Conservation (phyloP, 257 asterid species). For the Plectranthus barbatus region DNA sequence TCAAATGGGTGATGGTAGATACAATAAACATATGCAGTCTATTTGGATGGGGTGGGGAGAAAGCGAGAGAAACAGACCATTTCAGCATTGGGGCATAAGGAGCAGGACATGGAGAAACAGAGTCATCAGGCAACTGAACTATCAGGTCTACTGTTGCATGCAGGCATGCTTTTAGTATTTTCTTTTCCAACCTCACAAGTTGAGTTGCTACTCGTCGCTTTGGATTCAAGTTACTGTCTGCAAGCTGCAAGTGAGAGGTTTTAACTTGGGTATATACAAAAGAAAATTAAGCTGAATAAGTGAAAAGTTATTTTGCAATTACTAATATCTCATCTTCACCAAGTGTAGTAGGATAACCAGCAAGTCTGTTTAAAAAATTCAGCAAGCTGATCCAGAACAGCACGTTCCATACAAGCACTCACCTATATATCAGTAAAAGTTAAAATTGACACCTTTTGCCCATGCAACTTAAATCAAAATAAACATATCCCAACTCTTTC, state of each 20-base stretch:
- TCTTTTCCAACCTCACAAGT: slow-evolving; percentile 84
- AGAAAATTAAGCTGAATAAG: background rate
- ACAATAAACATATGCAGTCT: no score
- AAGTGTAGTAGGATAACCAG: slow-evolving; percentile 73
- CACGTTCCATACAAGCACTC: slow-evolving; percentile 92
- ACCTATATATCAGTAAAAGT: slow-evolving; percentile 36
- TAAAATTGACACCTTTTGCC: background rate
- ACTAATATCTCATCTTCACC: slow-evolving; percentile 81
- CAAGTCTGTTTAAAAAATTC: slow-evolving; percentile 63
- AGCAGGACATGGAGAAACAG: slow-evolving; percentile 89
- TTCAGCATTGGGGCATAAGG: slow-evolving; percentile 73
- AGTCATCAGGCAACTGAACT: slow-evolving; percentile 71
- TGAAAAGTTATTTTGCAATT: slow-evolving; percentile 17
- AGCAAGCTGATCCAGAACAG: slow-evolving; percentile 87
- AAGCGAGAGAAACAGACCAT: slow-evolving; percentile 33
- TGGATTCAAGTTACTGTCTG: slow-evolving; percentile 61
- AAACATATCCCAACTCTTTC: background rate
- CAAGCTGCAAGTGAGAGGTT: slow-evolving; percentile 42
- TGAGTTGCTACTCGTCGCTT: slow-evolving; percentile 82
- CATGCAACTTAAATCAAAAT: slow-evolving; percentile 1
- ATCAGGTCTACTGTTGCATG: slow-evolving; percentile 68
- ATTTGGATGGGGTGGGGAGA: no score
- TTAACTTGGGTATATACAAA: slow-evolving; percentile 10
- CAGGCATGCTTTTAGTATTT: slow-evolving; percentile 66
- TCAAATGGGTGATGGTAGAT: background rate